These are phyloP conservation scores for Fusarium lateritium DNA, from an alignment of 2,329 filamentous ascomycete genomes.

Conservation along the genomic window DNA sequence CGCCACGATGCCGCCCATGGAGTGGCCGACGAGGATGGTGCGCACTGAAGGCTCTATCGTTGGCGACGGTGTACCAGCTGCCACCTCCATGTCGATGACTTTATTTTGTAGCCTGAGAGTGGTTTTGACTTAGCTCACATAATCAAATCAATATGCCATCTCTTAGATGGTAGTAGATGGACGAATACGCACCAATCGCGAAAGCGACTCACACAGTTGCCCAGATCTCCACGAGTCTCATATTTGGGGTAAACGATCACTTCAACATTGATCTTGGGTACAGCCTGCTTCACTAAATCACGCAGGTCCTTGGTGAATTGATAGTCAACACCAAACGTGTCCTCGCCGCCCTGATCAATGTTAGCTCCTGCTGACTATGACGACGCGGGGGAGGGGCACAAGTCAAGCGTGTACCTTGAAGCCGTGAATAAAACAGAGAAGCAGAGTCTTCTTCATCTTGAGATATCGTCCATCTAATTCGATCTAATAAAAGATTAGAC, in stretches of 20 bases:
- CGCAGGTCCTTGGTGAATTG: conserved; percentile 81
- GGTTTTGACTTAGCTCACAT: not conserved
- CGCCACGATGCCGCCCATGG: conserved; percentile 94
- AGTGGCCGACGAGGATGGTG: conserved; percentile 87
- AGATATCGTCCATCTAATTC: conserved; percentile 22
- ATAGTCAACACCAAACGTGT: conserved; percentile 78
- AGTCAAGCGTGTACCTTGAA: conserved; percentile 74
- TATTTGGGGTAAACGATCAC: conserved; percentile 83
- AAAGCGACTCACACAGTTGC: conserved; percentile 79
- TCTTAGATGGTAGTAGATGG: not conserved
- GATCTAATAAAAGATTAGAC: not conserved
- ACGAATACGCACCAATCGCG: conserved; percentile 75
- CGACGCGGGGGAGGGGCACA: conserved; percentile 18
- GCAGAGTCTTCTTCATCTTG: conserved; percentile 78
- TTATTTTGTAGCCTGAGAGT: conserved; percentile 82
- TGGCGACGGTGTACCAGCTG: conserved; percentile 82
- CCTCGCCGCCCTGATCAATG: conserved; percentile 73
- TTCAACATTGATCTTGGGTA: conserved; percentile 78
- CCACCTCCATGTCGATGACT: conserved; percentile 95
- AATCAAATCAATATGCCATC: not conserved
- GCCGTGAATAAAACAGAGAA: conserved; percentile 89
- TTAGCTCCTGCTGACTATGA: conserved; percentile 24
- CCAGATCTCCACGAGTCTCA: conserved; percentile 84
- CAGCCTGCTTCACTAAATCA: conserved; percentile 72
- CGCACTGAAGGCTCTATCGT: conserved; percentile 89